These are phyloP conservation scores for Umbelopsis sp. DNA, from an alignment of 192 early-diverging fungal genomes.

Conservation along the genomic window DNA sequence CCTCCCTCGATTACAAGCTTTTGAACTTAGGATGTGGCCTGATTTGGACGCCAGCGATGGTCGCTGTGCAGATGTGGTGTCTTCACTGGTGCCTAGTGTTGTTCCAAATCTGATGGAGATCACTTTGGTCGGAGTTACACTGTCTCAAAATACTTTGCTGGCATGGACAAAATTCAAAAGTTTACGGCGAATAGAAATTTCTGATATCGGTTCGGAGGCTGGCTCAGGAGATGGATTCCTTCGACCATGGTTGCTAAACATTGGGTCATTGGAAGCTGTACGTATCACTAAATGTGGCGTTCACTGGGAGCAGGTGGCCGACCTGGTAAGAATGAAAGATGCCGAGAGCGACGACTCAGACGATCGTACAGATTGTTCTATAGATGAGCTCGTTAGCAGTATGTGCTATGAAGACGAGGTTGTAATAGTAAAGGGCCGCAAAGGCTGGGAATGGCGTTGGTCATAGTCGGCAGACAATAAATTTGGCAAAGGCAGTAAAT, in stretches of 20 bases:
- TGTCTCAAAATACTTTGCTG: neutral
- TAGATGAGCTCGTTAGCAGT: slow-evolving; percentile 8
- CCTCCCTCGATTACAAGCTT: neutral
- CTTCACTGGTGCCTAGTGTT: neutral
- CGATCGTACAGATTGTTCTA: neutral
- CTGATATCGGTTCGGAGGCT: neutral
- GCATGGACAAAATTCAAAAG: slow-evolving; percentile 9
- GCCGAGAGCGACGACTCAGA: neutral
- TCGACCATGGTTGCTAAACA: neutral
- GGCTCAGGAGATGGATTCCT: slow-evolving; percentile 2
- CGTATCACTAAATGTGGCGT: slow-evolving; percentile 9
- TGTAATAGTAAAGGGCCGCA: neutral
- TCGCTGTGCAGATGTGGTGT: neutral
- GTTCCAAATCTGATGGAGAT: slow-evolving; percentile 1
- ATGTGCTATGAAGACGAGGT: slow-evolving; percentile 16
- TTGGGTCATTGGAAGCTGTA: neutral
- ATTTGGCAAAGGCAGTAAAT: neutral
- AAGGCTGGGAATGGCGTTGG: slow-evolving; percentile 18
- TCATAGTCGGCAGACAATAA: neutral
- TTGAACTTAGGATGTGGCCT: slow-evolving; percentile 11
- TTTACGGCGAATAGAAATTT: slow-evolving; percentile 9
- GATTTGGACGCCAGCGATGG: neutral
- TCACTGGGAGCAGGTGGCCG: slow-evolving; percentile 8
- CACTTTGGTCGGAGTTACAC: slow-evolving; percentile 14
- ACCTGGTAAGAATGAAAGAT: neutral